Base-by-base conservation (phyloP, 257 asterid genomes). In the Ophiorrhiza pumila region DNA sequence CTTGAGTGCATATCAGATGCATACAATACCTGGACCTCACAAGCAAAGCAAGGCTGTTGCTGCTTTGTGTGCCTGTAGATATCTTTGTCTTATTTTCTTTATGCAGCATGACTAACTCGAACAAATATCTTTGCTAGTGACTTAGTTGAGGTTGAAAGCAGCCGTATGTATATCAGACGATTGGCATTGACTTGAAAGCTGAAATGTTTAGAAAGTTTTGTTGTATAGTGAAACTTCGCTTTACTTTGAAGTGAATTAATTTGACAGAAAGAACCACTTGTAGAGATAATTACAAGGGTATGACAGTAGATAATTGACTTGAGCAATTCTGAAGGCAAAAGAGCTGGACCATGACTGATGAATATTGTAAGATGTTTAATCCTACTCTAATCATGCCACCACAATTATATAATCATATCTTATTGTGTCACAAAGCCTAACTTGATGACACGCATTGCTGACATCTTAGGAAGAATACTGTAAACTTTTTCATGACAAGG, bases 351-450 rank as follows among this genome's bases (percentile, higher is more conserved):
- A 59, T 22, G 76, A 7, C 76, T 59, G n/a, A n/a, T n/a, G n/a
- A 53, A 23, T 15, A 56, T 41, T 14, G 32, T 70, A 31, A 41
- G 50, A 56, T 61, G 63, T 43, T 27, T 61, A 62, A 61, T 72
- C 63, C 63, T 37, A 50, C 65, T 53, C 60, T 65, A 41, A 32
- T 55, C 67, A 55, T 65, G 72, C 34, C 73, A 66, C 68, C 49
- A 65, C 61, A 23, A 39, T 66, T 53, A 74, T 60, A 66, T 20
- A 39, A 55, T 46, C 45, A 74, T 74, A 32, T 67, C 62, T 67
- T 52, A 25, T 34, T 29, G 15, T 23, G 18, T 29, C 20, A 22
- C 25, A 60, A 34, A 18, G 32, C 20, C 6, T 57, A 69, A 74
- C 35, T 58, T 56, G 73, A 69, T 58, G 1, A 45, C 25, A 57